Evolutionary conservation across 2,329 filamentous ascomycete species (phyloP), one percentile per base, ranked within the genome.

Genomic region (Oidium heveae): DNA sequence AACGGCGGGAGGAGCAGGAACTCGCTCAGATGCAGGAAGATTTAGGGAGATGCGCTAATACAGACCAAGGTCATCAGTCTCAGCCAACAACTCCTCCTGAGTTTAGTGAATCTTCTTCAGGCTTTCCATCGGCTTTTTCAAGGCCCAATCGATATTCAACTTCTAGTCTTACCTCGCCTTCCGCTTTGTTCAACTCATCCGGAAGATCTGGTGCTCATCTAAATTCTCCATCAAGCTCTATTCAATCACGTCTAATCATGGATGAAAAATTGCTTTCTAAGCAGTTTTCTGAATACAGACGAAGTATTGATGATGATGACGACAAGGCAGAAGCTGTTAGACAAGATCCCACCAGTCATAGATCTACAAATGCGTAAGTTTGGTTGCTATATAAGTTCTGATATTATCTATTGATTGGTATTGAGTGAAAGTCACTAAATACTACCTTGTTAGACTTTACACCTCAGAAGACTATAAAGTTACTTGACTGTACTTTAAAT

Each of bases 71-170:
- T 54, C 84, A 88, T 63, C 85, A 93, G 65, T 94, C 86, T 61
- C 89, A 96, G 69, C 91, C 91, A 16, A 95, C 91, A 1, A 98
- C 91, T 22, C 91, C 91, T 22, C 91, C 91, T 34, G 91, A 96
- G 67, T 89, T 91, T 67, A 82, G 80, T 61, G 86, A 94, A 59
- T 79, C 70, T 13, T 67, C 67, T 56, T 72, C 77, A 58, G 82
- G 81, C 46, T 89, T 94, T 63, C 80, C 84, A 55, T 80, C 79
- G 63, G 79, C 84, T 60, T 84, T 91, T 65, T 86, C 86, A 55
- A 79, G 86, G 44, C 84, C 86, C 46, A 88, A 88, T 66, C 79
- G 88, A 58, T 89, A 94, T 70, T 94, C 89, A 54, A 84, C 84
- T 57, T 88, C 87, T 39, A 91, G 85, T 69, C 73, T 95, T 63